Evolutionary conservation across 78 protist genomes (phyloP), one percentile per base, ranked within the genome.

Genomic region (Cavenderia fasciculata): DNA sequence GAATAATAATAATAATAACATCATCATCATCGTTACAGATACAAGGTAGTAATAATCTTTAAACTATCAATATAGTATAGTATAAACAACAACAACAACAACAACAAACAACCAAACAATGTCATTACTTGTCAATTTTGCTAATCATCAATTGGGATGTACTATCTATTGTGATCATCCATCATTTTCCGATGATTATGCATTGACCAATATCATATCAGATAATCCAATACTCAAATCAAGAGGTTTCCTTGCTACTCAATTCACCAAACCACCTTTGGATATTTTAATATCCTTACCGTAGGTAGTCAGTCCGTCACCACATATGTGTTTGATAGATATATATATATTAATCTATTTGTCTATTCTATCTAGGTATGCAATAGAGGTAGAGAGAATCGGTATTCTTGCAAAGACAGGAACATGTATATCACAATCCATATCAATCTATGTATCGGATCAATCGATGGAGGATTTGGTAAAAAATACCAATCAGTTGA

Each of bases 341-440:
- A 43, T 2, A 11, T 46, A 4, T 0, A 23, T 21, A 68, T 40
- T 29, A 16, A 5, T 59, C 4, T 59, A 59, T 44, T 46, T 31
- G 6, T 38, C 25, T 46, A 36, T 6, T 27, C 12, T n/a, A 4
- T 23, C 5, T 40, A 78, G 87, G 23, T 78, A 82, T 56, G 57
- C 89, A 54, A 82, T 82, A 6, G 89, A 82, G 65, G 23, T 82
- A 25, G 89, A 82, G 11, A 82, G 89, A 44, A 82, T 82, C 44
- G 77, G 89, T 21, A 14, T 82, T 2, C 12, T n/a, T 0, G 25
- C 69, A 51, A 65, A 82, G n/a, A 62, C 29, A 38, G 77, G 77
- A 1, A 68, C 89, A 68, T 66, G 89, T 56, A 34, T 82, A 1
- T 46, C 66, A 31, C 78, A 82, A 43, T 61, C 75, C 2, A 61